phyloP scores from a whole-genome alignment of 192 early-diverging fungal species.

The Radiomyces spectabilis region DNA sequence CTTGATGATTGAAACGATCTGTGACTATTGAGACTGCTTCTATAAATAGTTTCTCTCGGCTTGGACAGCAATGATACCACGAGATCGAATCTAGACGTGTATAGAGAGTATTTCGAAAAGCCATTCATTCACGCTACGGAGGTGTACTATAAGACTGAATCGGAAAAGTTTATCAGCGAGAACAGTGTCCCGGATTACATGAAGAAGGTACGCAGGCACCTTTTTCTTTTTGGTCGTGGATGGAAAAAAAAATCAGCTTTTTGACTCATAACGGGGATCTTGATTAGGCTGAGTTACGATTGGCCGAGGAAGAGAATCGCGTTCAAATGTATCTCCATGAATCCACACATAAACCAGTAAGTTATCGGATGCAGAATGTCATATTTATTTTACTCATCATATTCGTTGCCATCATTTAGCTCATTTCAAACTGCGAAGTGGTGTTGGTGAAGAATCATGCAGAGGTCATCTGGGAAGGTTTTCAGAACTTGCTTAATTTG shows the following conservation, averaged over 20 bases:
- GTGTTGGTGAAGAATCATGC: conserved; percentile 84
- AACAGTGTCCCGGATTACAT: conserved; percentile 93
- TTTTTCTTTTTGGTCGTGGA: neutral
- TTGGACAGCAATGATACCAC: conserved; percentile 73
- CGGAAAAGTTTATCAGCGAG: conserved; percentile 83
- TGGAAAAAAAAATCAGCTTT: neutral
- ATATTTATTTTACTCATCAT: neutral
- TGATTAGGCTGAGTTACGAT: conserved; percentile 57
- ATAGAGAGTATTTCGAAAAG: conserved; percentile 79
- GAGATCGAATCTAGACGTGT: conserved; percentile 80
- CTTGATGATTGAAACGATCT: too few species aligned
- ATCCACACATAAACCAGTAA: conserved; percentile 60
- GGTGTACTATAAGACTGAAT: conserved; percentile 85
- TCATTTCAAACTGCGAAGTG: conserved; percentile 75
- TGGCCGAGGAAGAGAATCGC: conserved; percentile 80
- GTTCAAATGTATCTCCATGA: conserved; percentile 84
- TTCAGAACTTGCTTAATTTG: conserved; percentile 79
- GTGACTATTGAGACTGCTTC: neutral
- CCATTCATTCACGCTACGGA: conserved; percentile 77
- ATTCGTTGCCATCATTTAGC: conserved; percentile 11
- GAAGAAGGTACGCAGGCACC: conserved; percentile 86
- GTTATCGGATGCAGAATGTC: neutral
- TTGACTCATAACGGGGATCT: too few species aligned
- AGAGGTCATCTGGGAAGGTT: conserved; percentile 82
- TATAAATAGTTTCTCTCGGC: conserved; percentile 62